Evolutionary conservation across 1,284 basidiomycete genomes (phyloP).

Genomic region (Cutaneotrichosporon cutaneum): DNA sequence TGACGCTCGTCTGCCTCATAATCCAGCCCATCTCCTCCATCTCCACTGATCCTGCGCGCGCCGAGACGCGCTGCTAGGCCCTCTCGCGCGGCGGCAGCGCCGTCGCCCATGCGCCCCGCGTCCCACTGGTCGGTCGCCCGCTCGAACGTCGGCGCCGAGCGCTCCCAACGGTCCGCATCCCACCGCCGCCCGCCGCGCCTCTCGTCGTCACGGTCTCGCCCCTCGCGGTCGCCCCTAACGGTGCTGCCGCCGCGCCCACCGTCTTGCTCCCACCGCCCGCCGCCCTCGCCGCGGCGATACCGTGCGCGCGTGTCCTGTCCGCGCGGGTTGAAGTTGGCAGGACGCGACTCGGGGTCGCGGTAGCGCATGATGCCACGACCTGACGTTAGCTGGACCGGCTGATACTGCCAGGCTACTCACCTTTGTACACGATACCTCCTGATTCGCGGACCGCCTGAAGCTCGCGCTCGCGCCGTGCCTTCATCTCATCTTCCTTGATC

Average conservation of each 20-base stretch:
- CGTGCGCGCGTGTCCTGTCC: constrained; percentile 28
- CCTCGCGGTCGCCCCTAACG: not conserved
- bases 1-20: constrained; percentile 38
- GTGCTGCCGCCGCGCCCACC: not conserved
- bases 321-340: constrained; percentile 37
- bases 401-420: constrained; percentile 32
- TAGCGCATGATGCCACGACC: constrained; percentile 53
- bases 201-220: not conserved
- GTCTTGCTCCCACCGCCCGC: constrained; percentile 26
- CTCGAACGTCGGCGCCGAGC: constrained; percentile 14
- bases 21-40: constrained; percentile 8
- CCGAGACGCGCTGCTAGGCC: constrained; percentile 17
- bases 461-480: constrained; percentile 38
- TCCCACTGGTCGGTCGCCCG: constrained; percentile 36
- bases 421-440: constrained; percentile 50
- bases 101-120: constrained; percentile 22
- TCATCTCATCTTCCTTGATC: constrained; percentile 38
- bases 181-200: not conserved
- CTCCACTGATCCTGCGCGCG: not conserved
- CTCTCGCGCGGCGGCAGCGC: constrained; percentile 21
- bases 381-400: constrained; percentile 17
- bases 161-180: constrained; percentile 12
- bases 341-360: constrained; percentile 47
- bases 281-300: constrained; percentile 14
- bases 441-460: constrained; percentile 32